Percentiles rank a stretch among this genome's conserved stretches.
phyloP scores from a whole-genome alignment of 345 rosid species.

The Melaleuca alternifolia region DNA sequence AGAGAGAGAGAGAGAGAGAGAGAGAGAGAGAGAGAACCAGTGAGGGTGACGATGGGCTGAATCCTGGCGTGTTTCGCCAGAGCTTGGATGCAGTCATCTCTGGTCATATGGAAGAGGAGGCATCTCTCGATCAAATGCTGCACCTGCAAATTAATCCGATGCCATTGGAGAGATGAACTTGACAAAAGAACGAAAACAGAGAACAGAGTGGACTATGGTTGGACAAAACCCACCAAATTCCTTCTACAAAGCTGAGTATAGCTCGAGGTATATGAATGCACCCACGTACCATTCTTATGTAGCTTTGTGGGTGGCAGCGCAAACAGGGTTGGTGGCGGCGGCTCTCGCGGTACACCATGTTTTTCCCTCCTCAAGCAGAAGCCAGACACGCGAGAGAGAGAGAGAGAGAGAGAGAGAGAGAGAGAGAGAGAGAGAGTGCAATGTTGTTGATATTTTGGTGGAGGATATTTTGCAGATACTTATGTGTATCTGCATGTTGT shows the following conservation, averaged over 20 bases:
- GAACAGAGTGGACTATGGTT: background rate
- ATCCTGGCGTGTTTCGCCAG: constrained; percentile 30
- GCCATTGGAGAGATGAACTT: background rate
- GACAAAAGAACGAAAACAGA: background rate
- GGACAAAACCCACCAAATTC: background rate
- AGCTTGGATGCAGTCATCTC: constrained; percentile 32
- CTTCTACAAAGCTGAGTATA: background rate
- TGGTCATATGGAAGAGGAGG: constrained; percentile 28
- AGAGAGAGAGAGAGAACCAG: constrained; percentile 9
- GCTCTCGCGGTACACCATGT: background rate
- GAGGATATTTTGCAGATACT: background rate
- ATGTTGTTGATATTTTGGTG: constrained; percentile 21
- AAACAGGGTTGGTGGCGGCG: constrained; percentile 20
- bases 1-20: background rate
- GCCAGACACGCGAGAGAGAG: background rate
- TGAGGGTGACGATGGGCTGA: constrained; percentile 30
- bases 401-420: background rate
- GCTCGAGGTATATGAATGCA: background rate
- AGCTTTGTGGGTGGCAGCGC: constrained; percentile 39
- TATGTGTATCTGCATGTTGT: background rate
- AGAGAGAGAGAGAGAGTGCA: background rate
- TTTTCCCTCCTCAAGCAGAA: background rate
- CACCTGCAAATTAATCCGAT: constrained; percentile 13
- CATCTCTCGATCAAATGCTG: constrained; percentile 51
- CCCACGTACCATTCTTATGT: constrained; percentile 32